Base-by-base conservation (phyloP, 495 filamentous ascomycete species). In the Alectoria sarmentosa region DNA sequence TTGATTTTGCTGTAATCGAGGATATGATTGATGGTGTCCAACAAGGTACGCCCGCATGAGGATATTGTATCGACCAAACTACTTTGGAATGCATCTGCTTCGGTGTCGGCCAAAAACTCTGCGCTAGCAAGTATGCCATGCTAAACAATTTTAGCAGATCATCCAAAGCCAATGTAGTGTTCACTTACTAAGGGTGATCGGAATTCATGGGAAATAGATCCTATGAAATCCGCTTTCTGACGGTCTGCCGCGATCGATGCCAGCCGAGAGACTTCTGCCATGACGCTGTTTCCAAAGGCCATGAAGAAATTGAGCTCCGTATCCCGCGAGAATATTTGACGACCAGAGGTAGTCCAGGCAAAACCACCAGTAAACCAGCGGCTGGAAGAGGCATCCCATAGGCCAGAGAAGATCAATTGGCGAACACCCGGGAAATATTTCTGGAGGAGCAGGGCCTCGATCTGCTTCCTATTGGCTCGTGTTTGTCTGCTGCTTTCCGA, bases 181-280 rank as follows among this genome's bases (percentile, higher is more conserved):
- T n/a, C 30, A 64, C 62, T 89, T 67, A 92, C 88, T 10, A 95
- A 74, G 2, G 90, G 90, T 23, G 84, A 89, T 8, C 90, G 82
- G 21, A 94, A 77, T 70, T 95, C 90, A 70, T 95, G 90, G 14
- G 84, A 88, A 11, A 91, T 86, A 15, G 82, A 86, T 0, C 84
- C 86, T 52, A 92, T 88, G 66, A 91, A 88, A 61, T 88, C 87
- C 1, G 82, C 79, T 69, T 92, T 91, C 59, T 76, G 75, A 4
- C 71, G 70, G 49, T 78, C 76, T 14, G 75, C 75, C 1, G 74
- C 71, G 55, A 76, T 70, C 7, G 75, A 65, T 52, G 76, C 74
- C 52, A 89, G 71, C 28, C 84, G 80, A 0, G 80, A 80, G 1
- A 88, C 81, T 65, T 89, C 86, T 8, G 84, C 85, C 85, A 88